phyloP scores from a whole-genome alignment of 225 moss, liverwort and hornwort species.

The Bryoerythrophyllum caledonicum region DNA sequence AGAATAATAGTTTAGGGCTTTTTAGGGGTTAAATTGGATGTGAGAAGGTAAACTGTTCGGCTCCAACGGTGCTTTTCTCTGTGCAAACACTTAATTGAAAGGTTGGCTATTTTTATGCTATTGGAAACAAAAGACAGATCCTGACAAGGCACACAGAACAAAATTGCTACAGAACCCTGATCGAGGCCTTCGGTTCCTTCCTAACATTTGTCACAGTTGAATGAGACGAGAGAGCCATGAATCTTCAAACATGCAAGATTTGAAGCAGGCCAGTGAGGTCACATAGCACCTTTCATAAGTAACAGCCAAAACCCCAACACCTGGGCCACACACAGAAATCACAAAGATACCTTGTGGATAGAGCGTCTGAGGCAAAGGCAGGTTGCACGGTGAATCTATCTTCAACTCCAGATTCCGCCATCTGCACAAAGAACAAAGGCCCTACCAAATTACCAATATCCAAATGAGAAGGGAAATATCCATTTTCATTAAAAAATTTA shows the following conservation, averaged over 20 bases:
- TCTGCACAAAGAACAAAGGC: background rate
- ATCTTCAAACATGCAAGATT: background rate
- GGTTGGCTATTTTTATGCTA: too few relatives aligned
- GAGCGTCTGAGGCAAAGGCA: background rate
- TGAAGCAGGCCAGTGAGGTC: background rate
- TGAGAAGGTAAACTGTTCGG: too few relatives aligned
- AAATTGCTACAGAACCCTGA: background rate
- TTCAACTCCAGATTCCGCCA: background rate
- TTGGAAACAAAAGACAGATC: background rate
- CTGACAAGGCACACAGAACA: too few relatives aligned
- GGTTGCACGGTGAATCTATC: conserved; percentile 1
- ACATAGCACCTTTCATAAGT: background rate
- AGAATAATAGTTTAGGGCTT: too few relatives aligned
- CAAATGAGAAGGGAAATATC: background rate
- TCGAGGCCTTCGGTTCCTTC: background rate
- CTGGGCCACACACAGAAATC: background rate
- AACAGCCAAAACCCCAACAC: background rate
- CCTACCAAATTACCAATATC: background rate
- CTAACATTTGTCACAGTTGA: background rate
- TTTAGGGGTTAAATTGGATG: too few relatives aligned
- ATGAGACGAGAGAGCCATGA: background rate
- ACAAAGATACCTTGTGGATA: conserved; percentile 29
- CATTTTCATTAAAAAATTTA: background rate
- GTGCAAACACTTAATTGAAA: too few relatives aligned
- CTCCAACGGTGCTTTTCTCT: too few relatives aligned